Evolutionary conservation across 164 flowering plant genomes (phyloP), one percentile per base, ranked within the genome.

Genomic region (Cinnamomum chago): DNA sequence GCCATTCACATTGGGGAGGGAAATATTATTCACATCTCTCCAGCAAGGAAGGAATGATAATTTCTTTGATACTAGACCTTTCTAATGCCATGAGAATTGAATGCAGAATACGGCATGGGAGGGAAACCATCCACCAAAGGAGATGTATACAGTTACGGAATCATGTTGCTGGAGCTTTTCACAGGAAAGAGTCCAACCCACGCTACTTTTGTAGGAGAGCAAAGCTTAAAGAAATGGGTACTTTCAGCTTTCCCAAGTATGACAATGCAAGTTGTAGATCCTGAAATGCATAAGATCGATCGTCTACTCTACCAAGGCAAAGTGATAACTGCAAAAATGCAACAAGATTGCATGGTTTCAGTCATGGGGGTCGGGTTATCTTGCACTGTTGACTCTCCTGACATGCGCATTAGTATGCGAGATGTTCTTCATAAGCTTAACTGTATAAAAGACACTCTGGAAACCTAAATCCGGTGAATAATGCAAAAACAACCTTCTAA

Each of bases 231-330:
- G 58, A 18, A 23, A 2, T 81, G 35, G 62, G 79, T 22, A 1
- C 18, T 10, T 7, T 50, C 9, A 65, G 82, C 82, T 25, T 62
- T 81, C 72, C 82, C 84, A 0, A 76, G 77, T 0, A 73, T 60
- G 3, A 79, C 78, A 0, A 71, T 62, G 71, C 83, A 80, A 2
- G 75, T 87, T 2, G 55, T 68, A 1, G 89, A 85, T 25, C 79
- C 82, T 15, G 5, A 22, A 9, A 3, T 79, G 30, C 55, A 76
- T 13, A 52, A 62, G 22, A 67, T 14, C 3, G 22, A 2, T 1
- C 5, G 12, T 30, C 58, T 47, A 22, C 27, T 20, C 24, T 67
- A 73, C 20, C 50, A 11, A 3, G 40, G 11, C 76, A 11, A 15
- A 10, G 5, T 13, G 52, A 66, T 17, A 27, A 27, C 51, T 5